Conservation (phyloP, 768 basidiomycete species). For the Serendipita sp. region DNA sequence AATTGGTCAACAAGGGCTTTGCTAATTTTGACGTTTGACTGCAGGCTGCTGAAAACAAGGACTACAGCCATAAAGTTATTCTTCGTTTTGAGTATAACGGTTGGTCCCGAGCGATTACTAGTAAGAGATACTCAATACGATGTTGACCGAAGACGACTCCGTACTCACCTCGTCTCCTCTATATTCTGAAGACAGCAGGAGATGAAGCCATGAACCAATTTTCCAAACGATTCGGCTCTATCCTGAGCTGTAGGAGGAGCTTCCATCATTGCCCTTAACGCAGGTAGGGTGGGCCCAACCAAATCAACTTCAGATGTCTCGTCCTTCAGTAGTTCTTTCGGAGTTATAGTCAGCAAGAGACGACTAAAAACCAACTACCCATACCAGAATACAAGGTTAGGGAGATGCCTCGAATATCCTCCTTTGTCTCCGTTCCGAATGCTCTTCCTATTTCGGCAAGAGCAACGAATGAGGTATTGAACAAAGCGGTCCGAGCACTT, state of each 20-base stretch:
- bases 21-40: conserved; percentile 49
- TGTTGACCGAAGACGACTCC: neutral
- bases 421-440: conserved; percentile 39
- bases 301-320: conserved; percentile 69
- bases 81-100: conserved; percentile 71
- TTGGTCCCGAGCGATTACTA: conserved; percentile 65
- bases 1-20: conserved; percentile 65
- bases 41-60: conserved; percentile 68
- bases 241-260: conserved; percentile 24
- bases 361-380: conserved; percentile 12
- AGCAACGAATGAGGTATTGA: conserved; percentile 45
- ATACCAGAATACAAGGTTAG: conserved; percentile 66
- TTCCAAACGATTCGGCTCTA: conserved; percentile 29
- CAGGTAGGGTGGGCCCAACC: conserved; percentile 63
- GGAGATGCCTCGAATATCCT: conserved; percentile 66
- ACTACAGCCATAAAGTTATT: conserved; percentile 79
- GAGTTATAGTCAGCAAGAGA: neutral
- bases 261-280: conserved; percentile 60
- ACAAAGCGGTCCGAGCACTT: conserved; percentile 23
- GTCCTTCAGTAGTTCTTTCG: conserved; percentile 64
- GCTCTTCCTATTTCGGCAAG: conserved; percentile 44
- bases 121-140: neutral
- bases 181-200: conserved; percentile 74
- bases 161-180: conserved; percentile 75
- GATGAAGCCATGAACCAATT: conserved; percentile 59